Conservation (phyloP, 352 stramenopile species). For the Globisporangium nagaii region DNA sequence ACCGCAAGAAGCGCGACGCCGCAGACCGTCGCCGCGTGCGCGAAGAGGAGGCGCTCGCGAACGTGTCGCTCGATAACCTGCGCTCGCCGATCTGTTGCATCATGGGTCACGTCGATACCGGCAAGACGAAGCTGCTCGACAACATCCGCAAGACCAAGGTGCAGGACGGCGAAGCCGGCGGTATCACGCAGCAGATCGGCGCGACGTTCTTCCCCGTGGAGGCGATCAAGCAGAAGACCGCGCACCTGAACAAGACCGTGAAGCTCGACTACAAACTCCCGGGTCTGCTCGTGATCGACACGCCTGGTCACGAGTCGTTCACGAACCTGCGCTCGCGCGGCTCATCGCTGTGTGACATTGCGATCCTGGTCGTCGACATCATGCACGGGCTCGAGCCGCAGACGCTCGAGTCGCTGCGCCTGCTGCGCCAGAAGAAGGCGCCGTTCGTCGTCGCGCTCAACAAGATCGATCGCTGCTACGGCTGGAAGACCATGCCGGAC, state of each 20-base stretch:
- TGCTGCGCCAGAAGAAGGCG: slow-evolving; percentile 93
- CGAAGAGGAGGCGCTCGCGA: slow-evolving; percentile 74
- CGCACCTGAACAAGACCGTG: slow-evolving; percentile 62
- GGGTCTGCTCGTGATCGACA: slow-evolving; percentile 97
- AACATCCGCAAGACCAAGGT: slow-evolving; percentile 99
- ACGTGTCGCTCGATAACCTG: slow-evolving; percentile 91
- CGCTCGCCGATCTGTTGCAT: slow-evolving; percentile 99
- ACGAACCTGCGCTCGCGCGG: slow-evolving; percentile 97
- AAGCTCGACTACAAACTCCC: slow-evolving; percentile 88
- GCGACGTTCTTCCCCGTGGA: slow-evolving; percentile 94
- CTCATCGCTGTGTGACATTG: slow-evolving; percentile 98
- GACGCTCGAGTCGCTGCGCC: slow-evolving; percentile 98
- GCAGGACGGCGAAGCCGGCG: slow-evolving; percentile 89
- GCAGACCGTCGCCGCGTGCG: slow-evolving; percentile 60
- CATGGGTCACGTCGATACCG: slow-evolving; percentile 98
- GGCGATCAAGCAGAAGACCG: slow-evolving; percentile 88
- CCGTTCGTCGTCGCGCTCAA: slow-evolving; percentile 99
- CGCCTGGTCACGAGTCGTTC: slow-evolving; percentile 99
- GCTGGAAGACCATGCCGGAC: slow-evolving; percentile 96
- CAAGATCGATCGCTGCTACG: slow-evolving; percentile 99
- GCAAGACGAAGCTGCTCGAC: slow-evolving; percentile 99
- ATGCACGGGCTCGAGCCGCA: slow-evolving; percentile 99
- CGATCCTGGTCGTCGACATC: slow-evolving; percentile 99
- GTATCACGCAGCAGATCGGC: slow-evolving; percentile 99
- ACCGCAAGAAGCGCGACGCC: slow-evolving; percentile 79